Evolutionary conservation across 768 basidiomycete species (phyloP), one percentile per base, ranked within the genome.

Genomic region (Xerocomus spinulosus): DNA sequence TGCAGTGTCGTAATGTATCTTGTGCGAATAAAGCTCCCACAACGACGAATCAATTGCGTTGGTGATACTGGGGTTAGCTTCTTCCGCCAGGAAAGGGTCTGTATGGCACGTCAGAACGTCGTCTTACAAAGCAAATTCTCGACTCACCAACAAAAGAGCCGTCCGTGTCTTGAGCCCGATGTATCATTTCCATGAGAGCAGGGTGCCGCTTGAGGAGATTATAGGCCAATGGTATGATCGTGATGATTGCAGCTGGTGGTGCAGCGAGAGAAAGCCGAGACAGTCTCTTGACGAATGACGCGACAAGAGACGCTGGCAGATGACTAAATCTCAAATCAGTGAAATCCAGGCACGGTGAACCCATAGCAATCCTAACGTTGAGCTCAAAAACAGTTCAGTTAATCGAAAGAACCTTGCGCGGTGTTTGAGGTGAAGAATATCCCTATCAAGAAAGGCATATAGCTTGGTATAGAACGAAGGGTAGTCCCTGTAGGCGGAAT

Each of bases 321-420:
- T 94, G 92, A 4, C 92, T 86, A 59, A 53, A 47, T 35, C 35
- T n/a, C n/a, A 18, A 29, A 40, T 60, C 42, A 54, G 42, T 20
- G 12, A 37, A 8, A 26, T 21, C 25, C 7, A 15, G 13, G 15
- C 15, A 12, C 23, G 37, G 26, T 37, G 10, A 32, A 48, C 43
- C n/a, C 20, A 15, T 20, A 38, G n/a, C 28, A 37, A 41, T 21
- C 75, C 87, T 51, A 51, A 96, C 92, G 91, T 87, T 3, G 95
- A 97, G 48, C 86, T 82, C 48, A 98, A 73, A 72, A 97, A 98
- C 4, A 92, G 71, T 49, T 97, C 95, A 0, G 85, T 79, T 57
- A 98, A 72, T 24, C 95, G 81, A 77, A 99, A 96, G 71, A 99
- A 98, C 34, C 95, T 80, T 2, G 95, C 87, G 12, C 96, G 81